Evolutionary conservation across 305 asterid species (phyloP).

Genomic region (Fraxinus ornus): DNA sequence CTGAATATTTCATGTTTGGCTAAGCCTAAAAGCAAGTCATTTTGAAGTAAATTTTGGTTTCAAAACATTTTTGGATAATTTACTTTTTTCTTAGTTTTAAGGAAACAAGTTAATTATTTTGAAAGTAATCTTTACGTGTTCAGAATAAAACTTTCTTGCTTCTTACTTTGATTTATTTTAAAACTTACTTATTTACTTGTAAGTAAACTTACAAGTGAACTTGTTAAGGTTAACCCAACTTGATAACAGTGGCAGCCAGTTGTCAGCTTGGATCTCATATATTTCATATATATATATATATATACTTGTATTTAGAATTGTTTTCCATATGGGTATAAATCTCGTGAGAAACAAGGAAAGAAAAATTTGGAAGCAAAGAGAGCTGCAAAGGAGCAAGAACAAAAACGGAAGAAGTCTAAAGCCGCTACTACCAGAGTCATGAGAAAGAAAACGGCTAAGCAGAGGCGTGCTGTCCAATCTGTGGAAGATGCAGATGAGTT

Average conservation of each 20-base stretch:
- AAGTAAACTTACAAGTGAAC: not conserved
- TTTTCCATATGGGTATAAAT: conserved; percentile 62
- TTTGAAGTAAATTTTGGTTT: not conserved
- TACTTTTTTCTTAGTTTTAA: too few species aligned
- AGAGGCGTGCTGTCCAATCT: conserved; percentile 80
- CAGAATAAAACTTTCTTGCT: too few species aligned
- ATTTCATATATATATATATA: conserved; percentile 27
- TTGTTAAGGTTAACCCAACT: not conserved
- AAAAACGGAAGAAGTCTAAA: conserved; percentile 44
- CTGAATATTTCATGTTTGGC: not conserved
- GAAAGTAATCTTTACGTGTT: too few species aligned
- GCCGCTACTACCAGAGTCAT: conserved; percentile 31
- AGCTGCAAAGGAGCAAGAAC: conserved; percentile 53
- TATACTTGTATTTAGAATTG: not conserved
- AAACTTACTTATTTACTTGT: not conserved
- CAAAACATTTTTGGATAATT: not conserved
- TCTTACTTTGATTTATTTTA: conserved; percentile 10
- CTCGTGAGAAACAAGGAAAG: conserved; percentile 85
- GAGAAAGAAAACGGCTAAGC: conserved; percentile 83
- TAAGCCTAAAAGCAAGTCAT: not conserved
- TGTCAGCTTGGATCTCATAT: not conserved
- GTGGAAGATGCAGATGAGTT: conserved; percentile 89
- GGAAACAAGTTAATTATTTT: not conserved
- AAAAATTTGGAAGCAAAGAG: conserved; percentile 58
- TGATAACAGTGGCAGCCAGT: not conserved